Conservation (phyloP, 768 basidiomycete species). For the Antrodiella citrinella region DNA sequence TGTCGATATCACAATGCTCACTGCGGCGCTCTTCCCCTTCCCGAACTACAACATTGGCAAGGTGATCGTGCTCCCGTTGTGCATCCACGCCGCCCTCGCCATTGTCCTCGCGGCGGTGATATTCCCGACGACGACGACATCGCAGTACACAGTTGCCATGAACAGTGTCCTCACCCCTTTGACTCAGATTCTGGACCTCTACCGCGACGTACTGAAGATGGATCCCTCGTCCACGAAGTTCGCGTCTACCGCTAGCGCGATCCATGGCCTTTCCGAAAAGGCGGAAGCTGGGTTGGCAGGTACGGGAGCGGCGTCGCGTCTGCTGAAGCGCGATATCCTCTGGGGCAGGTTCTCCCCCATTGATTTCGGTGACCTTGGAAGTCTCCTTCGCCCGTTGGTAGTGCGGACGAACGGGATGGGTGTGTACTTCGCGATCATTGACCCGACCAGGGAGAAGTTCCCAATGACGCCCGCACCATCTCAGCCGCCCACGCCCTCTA, state of each 20-base stretch:
- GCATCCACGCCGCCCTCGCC: slow-evolving; percentile 50
- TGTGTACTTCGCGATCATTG: slow-evolving; percentile 55
- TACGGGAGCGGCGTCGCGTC: slow-evolving; percentile 40
- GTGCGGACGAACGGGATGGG: slow-evolving; percentile 56
- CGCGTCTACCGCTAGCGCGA: slow-evolving; percentile 25
- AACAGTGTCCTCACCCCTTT: slow-evolving; percentile 42
- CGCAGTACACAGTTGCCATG: slow-evolving; percentile 46
- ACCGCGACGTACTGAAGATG: slow-evolving; percentile 37
- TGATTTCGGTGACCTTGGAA: slow-evolving; percentile 47
- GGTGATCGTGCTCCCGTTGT: slow-evolving; percentile 46
- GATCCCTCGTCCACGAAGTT: slow-evolving; percentile 36
- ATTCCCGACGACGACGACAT: slow-evolving; percentile 58
- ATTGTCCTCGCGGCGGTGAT: slow-evolving; percentile 43
- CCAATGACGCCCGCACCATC: slow-evolving; percentile 22
- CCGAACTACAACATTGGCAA: slow-evolving; percentile 56
- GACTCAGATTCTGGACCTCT: slow-evolving; percentile 34
- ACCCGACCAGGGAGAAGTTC: slow-evolving; percentile 53
- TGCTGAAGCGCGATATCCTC: slow-evolving; percentile 52
- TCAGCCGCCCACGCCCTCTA: slow-evolving; percentile 34
- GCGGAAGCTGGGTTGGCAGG: slow-evolving; percentile 45
- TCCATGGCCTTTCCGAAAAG: slow-evolving; percentile 25
- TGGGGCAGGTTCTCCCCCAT: slow-evolving; percentile 51
- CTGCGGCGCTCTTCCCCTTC: slow-evolving; percentile 54
- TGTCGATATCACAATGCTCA: slow-evolving; percentile 51
- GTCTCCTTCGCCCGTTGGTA: slow-evolving; percentile 39